Evolutionary conservation across 2,329 filamentous ascomycete genomes (phyloP), one percentile per base, ranked within the genome.

Genomic region (Botrytis medusae): DNA sequence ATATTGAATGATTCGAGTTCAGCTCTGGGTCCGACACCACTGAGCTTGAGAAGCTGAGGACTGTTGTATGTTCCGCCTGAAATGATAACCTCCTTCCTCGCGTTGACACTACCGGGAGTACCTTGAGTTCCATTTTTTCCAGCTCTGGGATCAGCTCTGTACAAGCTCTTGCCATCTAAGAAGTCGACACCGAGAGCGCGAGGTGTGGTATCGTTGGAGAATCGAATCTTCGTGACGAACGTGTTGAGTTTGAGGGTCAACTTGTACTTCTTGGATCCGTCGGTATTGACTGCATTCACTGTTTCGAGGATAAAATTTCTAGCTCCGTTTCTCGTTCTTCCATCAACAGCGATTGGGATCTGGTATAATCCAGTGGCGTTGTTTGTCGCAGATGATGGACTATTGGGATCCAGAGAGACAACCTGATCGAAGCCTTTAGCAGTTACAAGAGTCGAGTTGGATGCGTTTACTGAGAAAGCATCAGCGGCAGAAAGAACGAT

Each of bases 21-120:
- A 4, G 74, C 79, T n/a, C 75, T 78, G 16, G 83, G 82, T 1
- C 85, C 84, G 32, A 86, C 78, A 34, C 84, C 85, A 48, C 82
- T 83, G 20, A 85, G 81, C 77, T 85, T 85, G 34, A 86, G 82
- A 51, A 86, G 78, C 75, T 85, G 83, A 7, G 85, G 85, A 4
- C 82, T 82, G 77, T 85, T 84, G 79, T 84, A 84, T 5, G 83
- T 76, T 48, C 86, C 86, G n/a, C 82, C 85, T 5, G 85, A 80
- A n/a, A 87, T 72, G 73, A 87, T 85, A 54, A 87, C 84, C 75
- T 87, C 84, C 54, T 64, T 64, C 57, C 46, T 48, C 1, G 71
- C 71, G 18, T 46, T 67, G 8, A 68, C 74, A 4, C 82, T 48
- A 25, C 73, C 72, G 1, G 78, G 79, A 20, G 74, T 74, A 25